Percentiles rank a stretch among this genome's conserved stretches.
phyloP scores from a whole-genome alignment of 148 eudicot species.

The Oxyria digyna region DNA sequence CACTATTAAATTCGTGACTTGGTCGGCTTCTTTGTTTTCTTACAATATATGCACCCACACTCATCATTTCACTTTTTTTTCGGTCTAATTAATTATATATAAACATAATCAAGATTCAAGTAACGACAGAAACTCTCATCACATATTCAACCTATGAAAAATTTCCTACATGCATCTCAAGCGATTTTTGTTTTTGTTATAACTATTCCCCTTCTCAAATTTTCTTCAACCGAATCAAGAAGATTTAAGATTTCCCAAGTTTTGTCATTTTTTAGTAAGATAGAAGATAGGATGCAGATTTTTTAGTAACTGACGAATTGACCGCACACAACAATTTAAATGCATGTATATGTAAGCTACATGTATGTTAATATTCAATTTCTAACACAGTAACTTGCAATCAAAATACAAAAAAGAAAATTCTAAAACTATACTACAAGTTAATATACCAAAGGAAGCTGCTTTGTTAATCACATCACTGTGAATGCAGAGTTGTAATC shows the following conservation, averaged over 20 bases:
- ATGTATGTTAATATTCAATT: too few species aligned
- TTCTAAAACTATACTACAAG: too few species aligned
- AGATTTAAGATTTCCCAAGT: background rate
- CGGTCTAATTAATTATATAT: background rate
- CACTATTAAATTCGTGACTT: slow-evolving; percentile 2
- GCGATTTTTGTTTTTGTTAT: background rate
- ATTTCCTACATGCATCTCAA: background rate
- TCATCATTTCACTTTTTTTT: background rate
- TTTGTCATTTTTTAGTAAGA: background rate
- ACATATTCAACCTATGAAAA: background rate
- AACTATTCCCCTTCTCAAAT: background rate
- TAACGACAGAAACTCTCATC: background rate
- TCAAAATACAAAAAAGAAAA: too few species aligned
- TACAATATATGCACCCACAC: background rate
- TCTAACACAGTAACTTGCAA: too few species aligned
- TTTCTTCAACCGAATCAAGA: background rate
- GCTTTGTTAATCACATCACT: too few species aligned
- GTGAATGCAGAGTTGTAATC: too few species aligned
- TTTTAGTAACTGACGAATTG: too few species aligned
- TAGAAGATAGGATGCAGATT: too few species aligned
- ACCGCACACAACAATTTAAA: too few species aligned
- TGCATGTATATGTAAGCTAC: too few species aligned
- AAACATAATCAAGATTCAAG: background rate
- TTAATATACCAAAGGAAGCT: too few species aligned
- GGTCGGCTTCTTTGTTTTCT: slow-evolving; percentile 2